A percentile compares a stretch with the other conserved stretches of the same genome.
Evolutionary conservation across 257 asterid genomes (phyloP).

Genomic region (Solanum pimpinellifolium): DNA sequence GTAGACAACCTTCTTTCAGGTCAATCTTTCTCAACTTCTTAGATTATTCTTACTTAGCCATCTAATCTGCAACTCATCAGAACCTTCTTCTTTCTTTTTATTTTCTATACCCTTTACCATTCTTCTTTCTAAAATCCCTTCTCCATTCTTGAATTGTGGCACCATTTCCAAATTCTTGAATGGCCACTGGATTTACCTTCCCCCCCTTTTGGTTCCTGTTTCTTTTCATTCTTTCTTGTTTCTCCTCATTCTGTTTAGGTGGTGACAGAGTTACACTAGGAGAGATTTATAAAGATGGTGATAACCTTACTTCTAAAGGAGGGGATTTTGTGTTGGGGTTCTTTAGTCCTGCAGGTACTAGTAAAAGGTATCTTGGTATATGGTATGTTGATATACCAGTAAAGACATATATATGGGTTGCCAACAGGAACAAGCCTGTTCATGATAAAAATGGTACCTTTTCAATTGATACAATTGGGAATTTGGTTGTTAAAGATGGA

Average conservation of each 20-base stretch:
- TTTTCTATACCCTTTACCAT: not conserved
- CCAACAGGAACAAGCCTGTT: conserved; percentile 51
- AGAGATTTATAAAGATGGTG: conserved; percentile 31
- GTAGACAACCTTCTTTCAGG: not conserved
- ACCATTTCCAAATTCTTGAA: not conserved
- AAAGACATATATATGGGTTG: conserved; percentile 61
- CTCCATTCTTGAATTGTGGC: not conserved
- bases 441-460: conserved; percentile 32
- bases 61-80: not conserved
- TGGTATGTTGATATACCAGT: conserved; percentile 28
- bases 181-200: not conserved
- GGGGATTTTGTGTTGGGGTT: conserved; percentile 49
- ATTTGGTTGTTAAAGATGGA: conserved; percentile 28
- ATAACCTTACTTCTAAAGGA: conserved; percentile 24
- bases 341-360: conserved; percentile 42
- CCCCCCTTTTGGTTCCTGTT: not conserved
- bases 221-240: not conserved
- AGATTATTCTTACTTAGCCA: not conserved
- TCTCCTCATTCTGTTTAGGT: conserved; percentile 12
- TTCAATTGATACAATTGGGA: conserved; percentile 20
- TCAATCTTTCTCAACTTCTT: not conserved
- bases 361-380: conserved; percentile 50
- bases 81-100: not conserved
- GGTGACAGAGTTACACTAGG: conserved; percentile 20
- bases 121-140: not conserved